Percentiles rank a stretch among this genome's conserved stretches.
Conservation (phyloP, 345 rosid genomes). For the Crucihimalaya himalaica region DNA sequence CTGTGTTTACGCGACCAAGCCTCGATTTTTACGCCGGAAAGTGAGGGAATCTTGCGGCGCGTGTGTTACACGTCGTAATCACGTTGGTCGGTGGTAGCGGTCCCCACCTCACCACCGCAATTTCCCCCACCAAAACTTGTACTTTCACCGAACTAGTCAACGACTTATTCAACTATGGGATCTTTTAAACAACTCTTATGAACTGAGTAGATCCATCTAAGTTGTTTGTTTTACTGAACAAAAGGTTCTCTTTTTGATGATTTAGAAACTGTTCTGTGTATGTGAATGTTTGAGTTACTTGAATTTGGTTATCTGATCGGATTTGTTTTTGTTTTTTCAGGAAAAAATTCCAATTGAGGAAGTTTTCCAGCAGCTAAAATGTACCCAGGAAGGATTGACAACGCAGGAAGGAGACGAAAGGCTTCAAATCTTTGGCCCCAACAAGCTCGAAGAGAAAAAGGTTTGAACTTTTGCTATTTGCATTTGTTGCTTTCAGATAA, state of each 20-base stretch:
- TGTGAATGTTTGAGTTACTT: background rate
- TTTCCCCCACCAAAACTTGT: background rate
- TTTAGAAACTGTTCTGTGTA: background rate
- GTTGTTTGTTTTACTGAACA: background rate
- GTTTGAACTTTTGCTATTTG: slow-evolving; percentile 29
- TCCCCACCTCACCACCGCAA: slow-evolving; percentile 25
- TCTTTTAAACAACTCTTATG: background rate
- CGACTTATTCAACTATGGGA: background rate
- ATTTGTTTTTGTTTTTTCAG: slow-evolving; percentile 39
- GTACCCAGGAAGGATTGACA: slow-evolving; percentile 64
- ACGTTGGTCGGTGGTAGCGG: slow-evolving; percentile 24
- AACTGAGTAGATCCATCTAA: background rate
- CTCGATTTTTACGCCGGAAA: slow-evolving; percentile 20
- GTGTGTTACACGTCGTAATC: slow-evolving; percentile 3
- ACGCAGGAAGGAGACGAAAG: slow-evolving; percentile 68
- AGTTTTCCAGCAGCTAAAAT: slow-evolving; percentile 92
- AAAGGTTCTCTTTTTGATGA: slow-evolving; percentile 13
- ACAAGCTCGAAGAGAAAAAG: slow-evolving; percentile 95
- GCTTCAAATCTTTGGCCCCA: slow-evolving; percentile 86
- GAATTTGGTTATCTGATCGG: background rate
- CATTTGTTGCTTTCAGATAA: background rate
- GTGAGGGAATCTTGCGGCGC: slow-evolving; percentile 25
- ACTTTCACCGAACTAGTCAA: slow-evolving; percentile 11
- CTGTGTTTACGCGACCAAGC: background rate
- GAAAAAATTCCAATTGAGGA: slow-evolving; percentile 85